Evolutionary conservation across 2,329 filamentous ascomycete genomes (phyloP), one percentile per base, ranked within the genome.

Genomic region (Ophiobolus disseminans): DNA sequence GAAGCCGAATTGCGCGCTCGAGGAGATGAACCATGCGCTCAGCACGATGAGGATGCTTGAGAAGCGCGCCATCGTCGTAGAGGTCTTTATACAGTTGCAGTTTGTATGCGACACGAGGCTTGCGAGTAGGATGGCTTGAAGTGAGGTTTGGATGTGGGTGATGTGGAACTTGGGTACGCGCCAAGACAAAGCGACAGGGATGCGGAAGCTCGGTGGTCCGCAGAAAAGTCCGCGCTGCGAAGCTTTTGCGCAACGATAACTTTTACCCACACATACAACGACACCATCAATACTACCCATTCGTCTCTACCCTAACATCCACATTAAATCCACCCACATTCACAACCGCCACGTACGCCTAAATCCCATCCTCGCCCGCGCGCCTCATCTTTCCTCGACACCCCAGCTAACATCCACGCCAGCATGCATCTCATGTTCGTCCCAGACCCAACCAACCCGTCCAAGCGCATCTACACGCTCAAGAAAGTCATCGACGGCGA

Each of bases 381-480:
- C n/a, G n/a, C n/a, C n/a, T n/a, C n/a, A n/a, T n/a, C n/a, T n/a
- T n/a, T 14, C n/a, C n/a, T 3, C 3, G 30, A 26, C 30, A 13
- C 13, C 10, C 30, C 30, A 32, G n/a, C 20, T 31, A 35, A 20
- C 30, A 22, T 10, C 14, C 3, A 16, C 3, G n/a, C 30, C 59
- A 77, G 60, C 45, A 88, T 87, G 85, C 85, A 88, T 86, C 80
- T 88, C 59, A 87, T 87, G 94, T 96, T 93, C 86, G 94, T 89
- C 57, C 80, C 92, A 78, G 89, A 91, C 76, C 75, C 82, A 64
- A 79, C 83, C 54, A 92, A 93, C 45, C 53, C 62, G 41, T 20
- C 46, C 82, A 93, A 91, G 81, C 91, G 93, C 75, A 79, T 88
- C 68, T 99, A 97, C 83, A 97, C 94, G 38, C 86, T 97, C 60